Evolutionary conservation across 257 asterid genomes (phyloP), one percentile per base, ranked within the genome.

Genomic region (Lavandula angustifolia): DNA sequence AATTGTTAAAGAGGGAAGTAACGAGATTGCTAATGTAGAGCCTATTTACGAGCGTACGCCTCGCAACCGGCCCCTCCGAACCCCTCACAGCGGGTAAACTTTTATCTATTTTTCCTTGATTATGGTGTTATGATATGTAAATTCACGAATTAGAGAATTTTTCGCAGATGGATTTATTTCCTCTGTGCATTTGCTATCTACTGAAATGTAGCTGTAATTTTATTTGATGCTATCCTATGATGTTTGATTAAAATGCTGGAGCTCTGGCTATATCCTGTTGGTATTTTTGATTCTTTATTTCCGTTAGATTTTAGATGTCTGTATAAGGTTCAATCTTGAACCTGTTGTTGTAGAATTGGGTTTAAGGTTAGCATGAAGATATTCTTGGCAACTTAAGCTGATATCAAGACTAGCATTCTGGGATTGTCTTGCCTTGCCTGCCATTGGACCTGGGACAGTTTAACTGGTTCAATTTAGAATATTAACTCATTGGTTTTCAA

Each of bases 21-120:
- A 4, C n/a, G 48, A 66, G 27, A 64, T 13, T 71, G 73, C 52
- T 49, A 66, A 7, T 42, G 55, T 70, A 2, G 76, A 80, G n/a
- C 97, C 99, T 22, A 54, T 75, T 66, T 92, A 87, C 75, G 66
- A 68, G 52, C 87, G 88, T 16, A 92, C 97, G 9, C 87, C 88
- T 66, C 42, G 77, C 37, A 78, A 82, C 78, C 97, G 99, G 62
- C 89, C 85, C 53, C 87, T 81, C 56, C 81, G 94, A 62, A 89
- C 99, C 33, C 97, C 96, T 74, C 99, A 92, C 80, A 89, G 97
- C 86, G 99, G 99, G 99, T 92, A 73, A 72, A 32, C 4, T n/a
- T 63, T 17, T 0, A 17, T 61, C n/a, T 5, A 49, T 52, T 1
- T 32, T 34, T 13, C 53, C 17, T 40, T 43, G 14, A 12, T 14